These are phyloP conservation scores for Boletus eberwhitei DNA, from an alignment of 768 basidiomycete species.

Conservation along the genomic window DNA sequence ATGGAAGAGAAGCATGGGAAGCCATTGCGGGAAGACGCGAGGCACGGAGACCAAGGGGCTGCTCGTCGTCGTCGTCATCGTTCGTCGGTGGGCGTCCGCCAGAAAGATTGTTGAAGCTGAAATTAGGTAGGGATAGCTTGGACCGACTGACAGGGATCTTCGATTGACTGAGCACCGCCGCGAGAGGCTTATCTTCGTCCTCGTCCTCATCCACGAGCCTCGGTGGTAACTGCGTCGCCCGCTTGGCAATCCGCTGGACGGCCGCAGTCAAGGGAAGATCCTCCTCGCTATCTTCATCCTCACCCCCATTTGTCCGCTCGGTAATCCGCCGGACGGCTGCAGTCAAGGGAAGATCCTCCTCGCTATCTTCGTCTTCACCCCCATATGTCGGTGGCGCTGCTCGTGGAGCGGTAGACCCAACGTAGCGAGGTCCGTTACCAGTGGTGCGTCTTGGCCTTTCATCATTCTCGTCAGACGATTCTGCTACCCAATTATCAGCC, in stretches of 20 bases:
- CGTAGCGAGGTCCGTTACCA: constrained; percentile 54
- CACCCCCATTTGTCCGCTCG: constrained; percentile 35
- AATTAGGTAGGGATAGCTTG: constrained; percentile 42
- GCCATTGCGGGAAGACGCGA: constrained; percentile 40
- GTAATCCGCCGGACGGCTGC: constrained; percentile 56
- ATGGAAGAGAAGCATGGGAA: constrained; percentile 26
- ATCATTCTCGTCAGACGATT: constrained; percentile 61
- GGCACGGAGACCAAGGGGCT: constrained; percentile 67
- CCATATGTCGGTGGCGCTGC: not conserved
- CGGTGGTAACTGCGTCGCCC: constrained; percentile 34
- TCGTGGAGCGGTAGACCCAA: constrained; percentile 6
- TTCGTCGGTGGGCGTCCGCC: constrained; percentile 20
- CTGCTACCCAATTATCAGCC: constrained; percentile 43
- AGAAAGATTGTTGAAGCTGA: constrained; percentile 38
- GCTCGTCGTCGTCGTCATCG: constrained; percentile 64
- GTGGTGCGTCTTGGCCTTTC: constrained; percentile 51
- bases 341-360: constrained; percentile 78
- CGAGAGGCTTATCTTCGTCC: constrained; percentile 62
- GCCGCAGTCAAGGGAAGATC: constrained; percentile 74
- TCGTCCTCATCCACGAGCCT: constrained; percentile 41
- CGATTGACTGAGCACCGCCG: constrained; percentile 49
- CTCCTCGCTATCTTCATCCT: constrained; percentile 67
- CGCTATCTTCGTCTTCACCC: constrained; percentile 52
- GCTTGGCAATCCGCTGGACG: constrained; percentile 51
- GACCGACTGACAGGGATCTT: constrained; percentile 42